Evolutionary conservation across 2,329 filamentous ascomycete species (phyloP), one percentile per base, ranked within the genome.

Genomic region (Talaromyces sp.): DNA sequence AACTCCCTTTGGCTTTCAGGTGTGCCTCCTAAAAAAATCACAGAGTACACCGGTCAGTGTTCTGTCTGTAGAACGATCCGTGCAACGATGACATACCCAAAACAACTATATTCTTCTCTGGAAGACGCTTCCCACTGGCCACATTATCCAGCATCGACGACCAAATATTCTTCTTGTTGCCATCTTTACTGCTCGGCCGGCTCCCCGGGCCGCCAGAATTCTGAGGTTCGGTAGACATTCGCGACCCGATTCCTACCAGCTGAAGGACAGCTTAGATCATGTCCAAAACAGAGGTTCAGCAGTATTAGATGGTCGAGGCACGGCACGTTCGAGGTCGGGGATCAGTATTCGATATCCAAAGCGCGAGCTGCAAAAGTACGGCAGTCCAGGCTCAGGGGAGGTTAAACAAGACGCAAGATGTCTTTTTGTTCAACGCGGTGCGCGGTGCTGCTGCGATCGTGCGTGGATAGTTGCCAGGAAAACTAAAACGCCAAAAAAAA

Each of bases 111-210:
- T 93, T 96, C 84, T 96, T 97, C 78, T 96, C 92, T 6, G 92
- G 91, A 70, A 97, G 80, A 68, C 90, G 85, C 81, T 95, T 96
- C 67, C 91, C 92, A 77, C 90, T 96, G 69, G 93, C 92, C 68
- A 95, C 93, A 58, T 86, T 88, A 76, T 96, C 91, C 67, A 97
- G 83, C 89, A 97, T 91, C 52, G 91, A 92, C 64, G 90, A 93
- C 93, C 93, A 97, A 77, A 97, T 88, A 73, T 96, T 91, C 77
- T 91, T 91, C 79, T 91, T 93, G 65, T 80, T 78, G 52, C 79
- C 78, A 74, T 88, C 88, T 69, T 90, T 88, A 76, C 81, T 83
- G 39, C 75, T 72, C 36, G 77, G 74, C 56, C 76, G 73, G 69
- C 76, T 78, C 65, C 73, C 72, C 49, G 68, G 61, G 56, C 69